Conservation (phyloP, 2,329 filamentous ascomycete species). For the Biscogniauxia marginata region DNA sequence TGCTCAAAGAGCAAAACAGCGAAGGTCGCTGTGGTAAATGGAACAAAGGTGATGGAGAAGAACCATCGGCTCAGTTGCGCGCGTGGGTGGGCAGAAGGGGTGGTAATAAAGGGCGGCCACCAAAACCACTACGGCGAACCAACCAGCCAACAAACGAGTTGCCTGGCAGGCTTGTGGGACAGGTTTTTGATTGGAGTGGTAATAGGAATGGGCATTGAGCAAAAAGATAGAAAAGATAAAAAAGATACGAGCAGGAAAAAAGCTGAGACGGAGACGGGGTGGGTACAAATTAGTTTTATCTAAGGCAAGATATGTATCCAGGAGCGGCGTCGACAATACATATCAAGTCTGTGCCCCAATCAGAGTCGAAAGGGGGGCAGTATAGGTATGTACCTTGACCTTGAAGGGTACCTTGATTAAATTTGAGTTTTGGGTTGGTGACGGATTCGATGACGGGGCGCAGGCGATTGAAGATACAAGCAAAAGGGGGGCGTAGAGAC, state of each 20-base stretch:
- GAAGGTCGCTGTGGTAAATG: neutral
- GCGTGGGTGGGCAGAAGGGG: neutral
- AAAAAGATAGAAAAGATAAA: neutral
- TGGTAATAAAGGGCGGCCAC: neutral
- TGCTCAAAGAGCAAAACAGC: neutral
- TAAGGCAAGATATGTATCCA: neutral
- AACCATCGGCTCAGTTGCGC: neutral
- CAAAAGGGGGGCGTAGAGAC: no score
- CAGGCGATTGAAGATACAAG: neutral
- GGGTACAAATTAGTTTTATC: neutral
- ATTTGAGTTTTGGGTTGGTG: neutral
- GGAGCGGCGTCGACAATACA: neutral
- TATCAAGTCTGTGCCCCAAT: neutral
- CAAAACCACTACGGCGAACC: neutral
- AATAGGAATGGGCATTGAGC: neutral
- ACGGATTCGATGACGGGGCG: neutral
- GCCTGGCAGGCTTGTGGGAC: neutral
- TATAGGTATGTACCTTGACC: neutral
- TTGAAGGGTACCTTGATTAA: no score
- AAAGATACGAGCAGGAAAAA: neutral
- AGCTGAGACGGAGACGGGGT: neutral
- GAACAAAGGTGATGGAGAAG: neutral
- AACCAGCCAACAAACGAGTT: neutral
- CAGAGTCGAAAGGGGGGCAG: neutral
- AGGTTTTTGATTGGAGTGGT: neutral